Evolutionary conservation across 2,329 filamentous ascomycete species (phyloP), one percentile per base, ranked within the genome.

Genomic region (Aspergillus neotritici): DNA sequence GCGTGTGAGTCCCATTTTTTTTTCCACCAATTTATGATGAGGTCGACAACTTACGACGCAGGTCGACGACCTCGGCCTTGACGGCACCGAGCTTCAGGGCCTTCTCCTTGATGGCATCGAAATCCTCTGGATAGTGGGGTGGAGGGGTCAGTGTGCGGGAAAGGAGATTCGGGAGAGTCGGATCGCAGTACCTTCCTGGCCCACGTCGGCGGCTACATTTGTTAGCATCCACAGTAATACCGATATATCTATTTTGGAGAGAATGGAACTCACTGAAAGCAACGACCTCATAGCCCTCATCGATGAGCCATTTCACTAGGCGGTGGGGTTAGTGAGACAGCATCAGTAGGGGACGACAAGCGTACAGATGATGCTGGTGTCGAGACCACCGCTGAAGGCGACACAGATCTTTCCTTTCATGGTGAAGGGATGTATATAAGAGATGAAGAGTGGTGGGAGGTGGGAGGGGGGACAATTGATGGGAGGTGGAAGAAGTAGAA

Each of bases 21-120:
- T 12, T 9, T 30, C n/a, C 13, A 14, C 34, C 32, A 33, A 29
- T 31, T 21, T 12, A 21, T 9, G 21, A 25, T 5, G 17, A 17
- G 17, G 21, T 25, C 5, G 7, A 25, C 21, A 32, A 42, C 43
- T 28, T 46, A 50, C 60, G 75, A 58, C 81, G 79, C 42, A 91
- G 75, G 64, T 93, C 71, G 50, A 74, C 69, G 52, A 82, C 74
- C 51, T 77, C 64, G 65, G 83, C 78, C 70, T 79, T 78, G 68
- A 78, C 71, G 15, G 84, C 84, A 58, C 84, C 84, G 51, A 87
- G 78, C 66, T 78, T 77, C 50, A 80, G 46, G 42, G 84, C 84
- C 77, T 90, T 89, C 62, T 78, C 76, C 69, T 84, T 79, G 46
- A 85, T 86, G 46, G 76, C 83, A 35, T 79, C 77, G 62, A 80